Evolutionary conservation across 176 grass and related monocot genomes (phyloP), one percentile per base, ranked within the genome.

Genomic region (Chrysopogon serrulatus): DNA sequence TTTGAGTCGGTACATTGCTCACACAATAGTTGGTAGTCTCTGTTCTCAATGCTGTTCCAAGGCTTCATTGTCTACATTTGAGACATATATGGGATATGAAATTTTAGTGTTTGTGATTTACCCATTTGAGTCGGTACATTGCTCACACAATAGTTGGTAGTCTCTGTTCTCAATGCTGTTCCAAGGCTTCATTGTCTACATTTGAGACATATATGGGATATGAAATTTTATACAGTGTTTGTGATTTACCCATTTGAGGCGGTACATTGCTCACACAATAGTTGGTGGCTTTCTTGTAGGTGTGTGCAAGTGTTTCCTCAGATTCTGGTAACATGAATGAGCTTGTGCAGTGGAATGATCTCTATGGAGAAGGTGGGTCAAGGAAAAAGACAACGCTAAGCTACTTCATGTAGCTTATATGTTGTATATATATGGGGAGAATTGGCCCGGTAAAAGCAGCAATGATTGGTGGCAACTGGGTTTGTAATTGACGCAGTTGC

Each of bases 291-390:
- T 83, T 53, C 73, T 79, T 87, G 60, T 79, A 98, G 93, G 96
- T 95, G 43, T 98, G 91, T n/a, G 93, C 93, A 8, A 98, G 96
- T 84, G 93, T 98, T 44, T 95, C 93, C 51, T 95, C 91, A 15
- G 96, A 98, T 85, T 98, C 96, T 2, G 83, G 80, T 74, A 98
- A 94, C 83, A 98, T 98, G 96, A 92, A 83, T 9, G 96, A 98
- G 76, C 89, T 95, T 85, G 70, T 85, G 49, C 90, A 95, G 33
- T 98, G 96, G 96, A 98, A 98, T 60, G 93, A 98, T 68, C 83
- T 92, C 11, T 98, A 94, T 72, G 93, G 93, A 34, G 96, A 98
- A 78, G 96, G 93, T 36, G 96, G 96, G 64, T 98, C 93, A 33
- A 98, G 93, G 85, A 98, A 98, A 84, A 93, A 86, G 86, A 94